Conservation (phyloP, 345 rosid genomes). For the Pseudoturritis turrita region DNA sequence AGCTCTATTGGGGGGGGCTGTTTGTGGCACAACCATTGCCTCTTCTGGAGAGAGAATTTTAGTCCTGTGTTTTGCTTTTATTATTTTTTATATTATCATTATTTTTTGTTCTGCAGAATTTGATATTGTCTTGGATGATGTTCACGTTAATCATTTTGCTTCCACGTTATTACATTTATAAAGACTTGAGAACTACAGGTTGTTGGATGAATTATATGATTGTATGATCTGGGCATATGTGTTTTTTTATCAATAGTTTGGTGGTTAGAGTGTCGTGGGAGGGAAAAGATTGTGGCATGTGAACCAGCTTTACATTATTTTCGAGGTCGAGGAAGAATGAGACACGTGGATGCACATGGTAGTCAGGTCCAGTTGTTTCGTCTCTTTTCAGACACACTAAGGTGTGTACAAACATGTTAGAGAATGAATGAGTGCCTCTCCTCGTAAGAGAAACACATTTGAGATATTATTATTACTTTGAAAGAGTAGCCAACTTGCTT, state of each 20-base stretch:
- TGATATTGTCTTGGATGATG: constrained; percentile 22
- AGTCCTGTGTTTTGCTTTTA: constrained; percentile 12
- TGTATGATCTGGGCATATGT: constrained; percentile 5
- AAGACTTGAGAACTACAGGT: constrained; percentile 17
- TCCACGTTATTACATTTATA: constrained; percentile 18
- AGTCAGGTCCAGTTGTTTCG: constrained; percentile 25
- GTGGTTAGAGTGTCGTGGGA: neutral
- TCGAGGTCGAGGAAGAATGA: neutral
- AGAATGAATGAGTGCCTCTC: neutral
- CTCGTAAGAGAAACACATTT: neutral
- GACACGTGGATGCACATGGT: constrained; percentile 21
- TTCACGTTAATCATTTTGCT: constrained; percentile 25
- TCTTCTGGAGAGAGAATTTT: constrained; percentile 21
- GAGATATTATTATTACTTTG: neutral
- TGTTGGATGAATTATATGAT: constrained; percentile 15
- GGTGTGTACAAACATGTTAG: constrained; percentile 5
- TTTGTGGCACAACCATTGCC: constrained; percentile 9
- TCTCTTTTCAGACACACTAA: constrained; percentile 6
- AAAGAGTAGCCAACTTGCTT: neutral
- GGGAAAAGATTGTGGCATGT: neutral
- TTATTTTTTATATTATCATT: neutral
- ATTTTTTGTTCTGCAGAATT: constrained; percentile 21
- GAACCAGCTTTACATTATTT: constrained; percentile 16
- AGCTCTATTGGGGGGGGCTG: neutral
- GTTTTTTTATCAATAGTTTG: neutral